Percentiles rank a stretch among this genome's conserved stretches.
Evolutionary conservation across 2,329 filamentous ascomycete genomes (phyloP).

Genomic region (Blastomyces percursus): DNA sequence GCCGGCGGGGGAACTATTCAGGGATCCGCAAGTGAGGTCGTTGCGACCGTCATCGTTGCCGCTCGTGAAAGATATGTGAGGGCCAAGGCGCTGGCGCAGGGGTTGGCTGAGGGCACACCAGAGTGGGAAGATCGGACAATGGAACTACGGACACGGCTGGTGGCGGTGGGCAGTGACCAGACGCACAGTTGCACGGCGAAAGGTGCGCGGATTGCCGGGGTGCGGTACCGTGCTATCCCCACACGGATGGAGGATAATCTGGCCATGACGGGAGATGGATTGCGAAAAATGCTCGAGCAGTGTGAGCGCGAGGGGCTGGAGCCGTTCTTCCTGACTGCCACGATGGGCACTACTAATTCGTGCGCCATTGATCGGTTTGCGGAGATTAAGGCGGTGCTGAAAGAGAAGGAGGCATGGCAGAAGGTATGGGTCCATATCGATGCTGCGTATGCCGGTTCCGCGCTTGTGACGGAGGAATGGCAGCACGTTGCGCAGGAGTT

Average conservation of each 20-base stretch:
- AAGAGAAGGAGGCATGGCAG: slow-evolving; percentile 37
- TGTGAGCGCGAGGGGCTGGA: slow-evolving; percentile 59
- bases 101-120: slow-evolving; percentile 34
- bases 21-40: slow-evolving; percentile 76
- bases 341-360: slow-evolving; percentile 75
- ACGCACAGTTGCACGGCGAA: slow-evolving; percentile 80
- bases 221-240: slow-evolving; percentile 62
- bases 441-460: slow-evolving; percentile 81
- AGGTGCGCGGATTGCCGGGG: slow-evolving; percentile 72
- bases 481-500: slow-evolving; percentile 56
- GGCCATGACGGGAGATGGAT: slow-evolving; percentile 54
- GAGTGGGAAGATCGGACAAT: slow-evolving; percentile 61
- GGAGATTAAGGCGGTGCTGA: slow-evolving; percentile 50
- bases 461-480: slow-evolving; percentile 71
- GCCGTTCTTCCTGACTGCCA: slow-evolving; percentile 78
- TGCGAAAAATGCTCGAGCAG: slow-evolving; percentile 53
- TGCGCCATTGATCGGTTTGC: slow-evolving; percentile 77
- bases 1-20: slow-evolving; percentile 85
- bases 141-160: slow-evolving; percentile 56
- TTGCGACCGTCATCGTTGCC: slow-evolving; percentile 77
- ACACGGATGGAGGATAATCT: slow-evolving; percentile 54
- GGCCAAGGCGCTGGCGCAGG: slow-evolving; percentile 44
- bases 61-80: slow-evolving; percentile 69
- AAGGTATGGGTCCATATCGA: slow-evolving; percentile 86
- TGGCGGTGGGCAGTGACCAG: slow-evolving; percentile 68